phyloP scores from a whole-genome alignment of 345 rosid genomes.

The Rhizophora apiculata region DNA sequence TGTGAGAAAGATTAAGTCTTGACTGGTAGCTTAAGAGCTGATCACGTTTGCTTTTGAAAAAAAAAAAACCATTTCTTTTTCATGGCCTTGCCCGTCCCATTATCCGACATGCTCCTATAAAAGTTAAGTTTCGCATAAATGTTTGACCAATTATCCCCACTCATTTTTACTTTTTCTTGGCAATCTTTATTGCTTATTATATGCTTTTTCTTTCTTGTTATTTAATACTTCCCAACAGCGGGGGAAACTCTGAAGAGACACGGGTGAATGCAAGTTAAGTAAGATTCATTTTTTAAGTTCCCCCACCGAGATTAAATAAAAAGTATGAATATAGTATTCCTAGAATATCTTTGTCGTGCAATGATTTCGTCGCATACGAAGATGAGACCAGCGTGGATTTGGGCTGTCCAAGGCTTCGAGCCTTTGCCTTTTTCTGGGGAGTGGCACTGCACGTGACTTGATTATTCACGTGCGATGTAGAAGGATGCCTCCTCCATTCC shows the following conservation, averaged over 20 bases:
- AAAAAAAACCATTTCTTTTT: slow-evolving; percentile 16
- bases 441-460: slow-evolving; percentile 33
- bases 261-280: slow-evolving; percentile 27
- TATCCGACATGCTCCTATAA: slow-evolving; percentile 26
- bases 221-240: slow-evolving; percentile 17
- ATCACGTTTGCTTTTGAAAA: background rate
- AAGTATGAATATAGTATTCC: slow-evolving; percentile 16
- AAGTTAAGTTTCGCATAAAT: slow-evolving; percentile 31
- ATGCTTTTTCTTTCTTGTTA: slow-evolving; percentile 5
- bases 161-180: slow-evolving; percentile 1
- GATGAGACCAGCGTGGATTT: background rate
- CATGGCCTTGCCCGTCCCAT: slow-evolving; percentile 27
- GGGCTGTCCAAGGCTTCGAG: no score
- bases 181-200: background rate
- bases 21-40: slow-evolving; percentile 22
- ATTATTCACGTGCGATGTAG: slow-evolving; percentile 34
- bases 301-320: background rate
- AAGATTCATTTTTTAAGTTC: slow-evolving; percentile 12
- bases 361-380: slow-evolving; percentile 28
- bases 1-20: slow-evolving; percentile 14
- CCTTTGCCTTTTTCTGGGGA: slow-evolving; percentile 19
- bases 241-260: slow-evolving; percentile 24
- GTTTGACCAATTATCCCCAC: slow-evolving; percentile 35
- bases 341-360: slow-evolving; percentile 46
- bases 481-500: slow-evolving; percentile 22